Percentiles rank a stretch among this genome's conserved stretches.
Evolutionary conservation across 1,284 basidiomycete species (phyloP).

Genomic region (Peniophora sp.): DNA sequence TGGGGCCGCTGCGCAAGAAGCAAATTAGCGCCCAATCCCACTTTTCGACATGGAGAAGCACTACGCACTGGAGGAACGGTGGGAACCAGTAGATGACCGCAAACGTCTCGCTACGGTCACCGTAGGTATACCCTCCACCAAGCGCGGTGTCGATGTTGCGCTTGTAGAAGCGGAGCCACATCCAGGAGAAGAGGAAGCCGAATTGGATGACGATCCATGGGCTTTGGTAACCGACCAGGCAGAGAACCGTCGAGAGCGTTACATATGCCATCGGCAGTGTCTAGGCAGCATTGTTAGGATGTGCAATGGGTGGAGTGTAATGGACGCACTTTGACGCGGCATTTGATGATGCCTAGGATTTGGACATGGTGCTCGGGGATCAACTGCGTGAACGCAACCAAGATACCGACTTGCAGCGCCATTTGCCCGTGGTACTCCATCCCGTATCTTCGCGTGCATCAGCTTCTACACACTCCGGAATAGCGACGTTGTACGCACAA

Average conservation of each 20-base stretch:
- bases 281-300: constrained; percentile 29
- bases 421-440: constrained; percentile 89
- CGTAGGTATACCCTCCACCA: constrained; percentile 59
- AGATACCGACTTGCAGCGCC: constrained; percentile 82
- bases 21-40: neutral
- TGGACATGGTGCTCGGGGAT: constrained; percentile 98
- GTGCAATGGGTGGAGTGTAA: constrained; percentile 5
- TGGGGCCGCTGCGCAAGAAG: constrained; percentile 39
- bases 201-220: constrained; percentile 98
- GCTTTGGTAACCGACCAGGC: constrained; percentile 81
- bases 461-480: neutral
- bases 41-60: constrained; percentile 27
- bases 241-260: constrained; percentile 84
- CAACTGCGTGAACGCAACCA: constrained; percentile 95
- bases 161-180: constrained; percentile 96
- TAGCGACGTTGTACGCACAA: constrained; percentile 46
- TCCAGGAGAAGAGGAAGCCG: constrained; percentile 94
- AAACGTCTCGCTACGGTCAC: constrained; percentile 94
- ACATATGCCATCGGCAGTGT: constrained; percentile 91
- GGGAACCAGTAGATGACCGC: constrained; percentile 97
- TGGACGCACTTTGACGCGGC: constrained; percentile 79
- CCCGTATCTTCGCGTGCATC: constrained; percentile 53
- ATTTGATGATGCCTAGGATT: constrained; percentile 77
- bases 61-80: constrained; percentile 78
- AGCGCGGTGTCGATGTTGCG: constrained; percentile 56